Evolutionary conservation across 1,284 basidiomycete genomes (phyloP).

Genomic region (Coriolopsis trogii): DNA sequence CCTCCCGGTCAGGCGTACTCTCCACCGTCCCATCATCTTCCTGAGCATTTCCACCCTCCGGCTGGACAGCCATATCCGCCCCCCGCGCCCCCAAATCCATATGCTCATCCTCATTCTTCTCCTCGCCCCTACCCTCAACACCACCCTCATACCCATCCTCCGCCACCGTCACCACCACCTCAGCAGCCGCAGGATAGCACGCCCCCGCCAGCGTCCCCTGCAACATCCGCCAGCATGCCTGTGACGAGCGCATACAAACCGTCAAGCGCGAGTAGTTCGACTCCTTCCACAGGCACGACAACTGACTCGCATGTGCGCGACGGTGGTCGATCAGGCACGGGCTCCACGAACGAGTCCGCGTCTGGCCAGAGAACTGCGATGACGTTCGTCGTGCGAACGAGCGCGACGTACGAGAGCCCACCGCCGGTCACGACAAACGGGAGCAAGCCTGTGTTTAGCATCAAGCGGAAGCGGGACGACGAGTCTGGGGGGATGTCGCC

Average conservation of each 20-base stretch:
- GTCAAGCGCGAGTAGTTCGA: background rate
- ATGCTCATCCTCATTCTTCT: slow-evolving; percentile 2
- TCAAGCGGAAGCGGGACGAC: slow-evolving; percentile 20
- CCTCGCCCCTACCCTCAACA: background rate
- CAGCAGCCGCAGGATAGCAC: background rate
- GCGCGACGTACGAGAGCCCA: slow-evolving; percentile 19
- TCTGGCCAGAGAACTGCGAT: slow-evolving; percentile 3
- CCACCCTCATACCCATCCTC: background rate
- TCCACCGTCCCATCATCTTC: slow-evolving; percentile 2
- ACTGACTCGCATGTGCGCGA: no score
- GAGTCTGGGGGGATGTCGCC: background rate
- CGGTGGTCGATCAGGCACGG: no score
- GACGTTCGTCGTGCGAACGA: slow-evolving; percentile 26
- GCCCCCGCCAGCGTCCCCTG: background rate
- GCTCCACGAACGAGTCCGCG: no score
- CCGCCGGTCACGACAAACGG: background rate
- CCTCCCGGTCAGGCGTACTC: slow-evolving; percentile 13
- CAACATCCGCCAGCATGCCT: background rate
- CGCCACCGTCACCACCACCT: slow-evolving; percentile 6
- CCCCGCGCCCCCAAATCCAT: slow-evolving; percentile 3
- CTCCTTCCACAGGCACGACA: background rate
- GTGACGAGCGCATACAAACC: background rate
- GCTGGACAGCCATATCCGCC: slow-evolving; percentile 8
- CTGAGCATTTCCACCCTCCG: background rate
- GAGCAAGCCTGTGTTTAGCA: slow-evolving; percentile 1